These are phyloP conservation scores for Helotiales sp. DNA, from an alignment of 2,329 filamentous ascomycete genomes.

Conservation along the genomic window DNA sequence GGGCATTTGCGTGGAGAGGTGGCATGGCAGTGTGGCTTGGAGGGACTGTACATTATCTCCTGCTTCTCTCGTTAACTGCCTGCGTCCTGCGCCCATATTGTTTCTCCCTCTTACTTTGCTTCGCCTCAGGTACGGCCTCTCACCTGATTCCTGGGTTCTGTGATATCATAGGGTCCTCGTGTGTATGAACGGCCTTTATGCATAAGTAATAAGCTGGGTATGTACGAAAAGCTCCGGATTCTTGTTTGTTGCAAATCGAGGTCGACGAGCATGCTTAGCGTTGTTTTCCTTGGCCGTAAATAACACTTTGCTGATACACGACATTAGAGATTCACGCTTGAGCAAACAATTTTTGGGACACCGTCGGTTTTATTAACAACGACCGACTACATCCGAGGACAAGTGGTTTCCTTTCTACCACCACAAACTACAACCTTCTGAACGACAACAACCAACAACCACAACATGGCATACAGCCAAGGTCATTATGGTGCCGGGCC, in stretches of 20 bases:
- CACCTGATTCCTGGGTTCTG: conserved; percentile 3
- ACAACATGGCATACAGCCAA: neutral
- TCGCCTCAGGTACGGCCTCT: neutral
- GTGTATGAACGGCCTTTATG: conserved; percentile 14
- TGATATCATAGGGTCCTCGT: conserved; percentile 10
- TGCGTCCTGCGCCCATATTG: neutral
- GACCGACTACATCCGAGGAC: no score
- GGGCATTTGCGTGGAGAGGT: conserved; percentile 14
- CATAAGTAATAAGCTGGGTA: conserved; percentile 15
- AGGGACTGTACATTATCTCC: conserved; percentile 15
- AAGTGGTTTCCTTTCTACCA: no score
- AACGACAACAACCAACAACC: no score
- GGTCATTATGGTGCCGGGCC: neutral
- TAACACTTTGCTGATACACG: neutral
- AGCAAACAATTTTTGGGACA: neutral
- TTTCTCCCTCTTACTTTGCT: conserved; percentile 18
- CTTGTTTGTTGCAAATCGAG: conserved; percentile 20
- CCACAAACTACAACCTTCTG: no score
- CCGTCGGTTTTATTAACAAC: no score
- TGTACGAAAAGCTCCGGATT: conserved; percentile 1
- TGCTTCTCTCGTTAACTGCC: neutral
- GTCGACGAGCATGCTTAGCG: conserved; percentile 3
- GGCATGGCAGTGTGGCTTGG: conserved; percentile 12
- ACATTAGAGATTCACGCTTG: neutral
- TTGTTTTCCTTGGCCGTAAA: neutral